Evolutionary conservation across 176 grass and related monocot species (phyloP).

Genomic region (Triticum turgidum): DNA sequence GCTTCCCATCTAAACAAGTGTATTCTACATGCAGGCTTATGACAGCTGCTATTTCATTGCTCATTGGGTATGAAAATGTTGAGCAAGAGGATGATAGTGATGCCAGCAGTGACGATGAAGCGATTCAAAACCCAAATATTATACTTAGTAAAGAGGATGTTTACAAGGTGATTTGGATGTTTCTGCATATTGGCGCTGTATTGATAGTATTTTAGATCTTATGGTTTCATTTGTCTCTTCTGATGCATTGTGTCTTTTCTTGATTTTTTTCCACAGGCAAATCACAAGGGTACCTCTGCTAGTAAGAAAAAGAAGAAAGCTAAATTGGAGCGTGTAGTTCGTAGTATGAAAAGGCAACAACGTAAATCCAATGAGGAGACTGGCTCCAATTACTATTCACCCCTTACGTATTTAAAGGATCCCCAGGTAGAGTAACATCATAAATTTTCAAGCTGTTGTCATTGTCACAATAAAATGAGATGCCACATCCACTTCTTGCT

Average conservation of each 20-base stretch:
- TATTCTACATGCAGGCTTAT: constrained; percentile 61
- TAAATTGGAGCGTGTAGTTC: constrained; percentile 81
- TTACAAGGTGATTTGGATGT: constrained; percentile 70
- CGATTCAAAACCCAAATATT: constrained; percentile 56
- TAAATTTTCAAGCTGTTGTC: constrained; percentile 10
- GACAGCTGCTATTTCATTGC: constrained; percentile 84
- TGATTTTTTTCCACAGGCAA: constrained; percentile 52
- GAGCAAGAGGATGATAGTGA: constrained; percentile 78
- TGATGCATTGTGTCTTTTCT: constrained; percentile 21
- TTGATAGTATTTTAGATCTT: neutral
- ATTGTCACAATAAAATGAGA: neutral
- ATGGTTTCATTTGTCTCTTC: constrained; percentile 5
- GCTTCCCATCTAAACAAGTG: constrained; percentile 18
- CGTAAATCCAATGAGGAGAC: constrained; percentile 56
- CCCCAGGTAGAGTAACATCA: constrained; percentile 55
- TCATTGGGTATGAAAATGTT: constrained; percentile 87
- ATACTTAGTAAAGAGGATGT: constrained; percentile 82
- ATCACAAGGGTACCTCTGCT: constrained; percentile 75
- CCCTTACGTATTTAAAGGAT: constrained; percentile 84
- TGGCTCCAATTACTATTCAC: constrained; percentile 80
- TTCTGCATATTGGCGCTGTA: neutral
- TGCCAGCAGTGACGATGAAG: constrained; percentile 74
- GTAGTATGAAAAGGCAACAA: constrained; percentile 96
- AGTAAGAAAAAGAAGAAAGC: constrained; percentile 99
- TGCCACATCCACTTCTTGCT: constrained; percentile 1